Conservation (phyloP, 208 protist genomes). For the Novymonas esmeraldas region DNA sequence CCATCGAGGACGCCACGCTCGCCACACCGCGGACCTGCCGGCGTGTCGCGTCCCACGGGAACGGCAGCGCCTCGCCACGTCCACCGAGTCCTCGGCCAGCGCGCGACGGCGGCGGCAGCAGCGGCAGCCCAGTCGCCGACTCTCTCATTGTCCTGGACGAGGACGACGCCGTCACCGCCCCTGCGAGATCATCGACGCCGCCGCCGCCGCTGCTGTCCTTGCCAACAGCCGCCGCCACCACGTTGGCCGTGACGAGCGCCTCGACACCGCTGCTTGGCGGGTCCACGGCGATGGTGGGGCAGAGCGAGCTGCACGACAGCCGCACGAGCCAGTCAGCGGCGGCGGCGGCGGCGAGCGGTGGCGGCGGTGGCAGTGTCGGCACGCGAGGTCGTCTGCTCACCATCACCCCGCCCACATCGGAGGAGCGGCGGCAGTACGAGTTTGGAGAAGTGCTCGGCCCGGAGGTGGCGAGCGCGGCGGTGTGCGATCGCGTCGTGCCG, state of each 20-base stretch:
- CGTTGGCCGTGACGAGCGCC: background rate
- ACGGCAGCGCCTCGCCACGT: background rate
- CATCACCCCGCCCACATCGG: slow-evolving; percentile 9
- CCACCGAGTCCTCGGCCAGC: background rate
- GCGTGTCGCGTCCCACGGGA: background rate
- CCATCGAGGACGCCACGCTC: slow-evolving; percentile 22
- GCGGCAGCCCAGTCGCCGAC: background rate
- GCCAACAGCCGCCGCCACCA: background rate
- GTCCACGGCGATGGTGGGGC: background rate
- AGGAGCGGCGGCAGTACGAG: slow-evolving; percentile 45
- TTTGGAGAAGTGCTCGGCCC: slow-evolving; percentile 65
- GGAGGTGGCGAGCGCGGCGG: slow-evolving; percentile 42
- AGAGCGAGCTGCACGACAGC: too few species aligned
- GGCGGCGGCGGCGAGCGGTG: background rate
- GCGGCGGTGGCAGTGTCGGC: slow-evolving; percentile 4
- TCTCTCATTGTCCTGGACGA: background rate
- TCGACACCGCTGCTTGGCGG: background rate
- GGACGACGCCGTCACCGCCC: background rate
- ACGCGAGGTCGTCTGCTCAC: slow-evolving; percentile 18
- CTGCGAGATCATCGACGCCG: background rate
- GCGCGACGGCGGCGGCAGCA: background rate
- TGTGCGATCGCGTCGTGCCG: slow-evolving; percentile 61
- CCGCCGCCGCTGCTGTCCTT: background rate
- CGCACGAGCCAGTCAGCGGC: background rate
- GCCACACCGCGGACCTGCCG: slow-evolving; percentile 14